Percentiles rank a stretch among this genome's conserved stretches.
Conservation (phyloP, 140 eudicot genomes). For the Senecio squalidus region DNA sequence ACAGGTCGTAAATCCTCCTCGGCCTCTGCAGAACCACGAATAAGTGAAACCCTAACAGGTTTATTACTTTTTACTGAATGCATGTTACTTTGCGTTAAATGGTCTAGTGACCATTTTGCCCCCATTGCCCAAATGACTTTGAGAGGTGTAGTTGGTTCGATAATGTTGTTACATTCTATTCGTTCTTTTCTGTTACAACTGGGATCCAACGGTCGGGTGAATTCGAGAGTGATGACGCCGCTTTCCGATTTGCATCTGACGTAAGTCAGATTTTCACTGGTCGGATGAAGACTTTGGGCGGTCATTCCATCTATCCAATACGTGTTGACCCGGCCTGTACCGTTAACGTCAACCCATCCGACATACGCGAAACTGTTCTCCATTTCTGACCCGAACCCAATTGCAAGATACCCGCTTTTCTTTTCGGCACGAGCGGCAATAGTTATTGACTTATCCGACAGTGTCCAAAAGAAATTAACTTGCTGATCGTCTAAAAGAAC, state of each 20-base stretch:
- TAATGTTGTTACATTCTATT: conserved; percentile 75
- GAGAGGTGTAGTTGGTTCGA: conserved; percentile 82
- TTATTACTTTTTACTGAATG: conserved; percentile 74
- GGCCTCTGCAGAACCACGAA: conserved; percentile 84
- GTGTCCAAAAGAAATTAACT: conserved; percentile 84
- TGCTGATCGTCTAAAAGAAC: conserved; percentile 93
- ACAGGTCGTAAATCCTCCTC: conserved; percentile 90
- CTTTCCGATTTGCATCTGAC: conserved; percentile 86
- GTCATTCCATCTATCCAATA: conserved; percentile 83
- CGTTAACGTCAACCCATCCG: conserved; percentile 79
- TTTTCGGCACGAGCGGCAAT: conserved; percentile 89
- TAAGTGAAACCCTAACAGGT: conserved; percentile 73
- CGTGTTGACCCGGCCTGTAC: conserved; percentile 77
- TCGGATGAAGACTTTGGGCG: conserved; percentile 63
- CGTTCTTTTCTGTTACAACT: conserved; percentile 54
- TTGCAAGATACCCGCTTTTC: conserved; percentile 93
- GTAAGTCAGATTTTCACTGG: conserved; percentile 79
- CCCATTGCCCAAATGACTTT: conserved; percentile 98
- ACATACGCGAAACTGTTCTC: conserved; percentile 86
- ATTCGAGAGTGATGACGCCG: conserved; percentile 83
- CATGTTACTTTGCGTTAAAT: conserved; percentile 76
- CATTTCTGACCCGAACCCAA: conserved; percentile 95
- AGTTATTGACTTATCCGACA: conserved; percentile 65
- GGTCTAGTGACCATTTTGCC: conserved; percentile 75
- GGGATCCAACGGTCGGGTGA: conserved; percentile 86